These are phyloP conservation scores for Pholiota molesta DNA, from an alignment of 768 basidiomycete species.

Conservation along the genomic window DNA sequence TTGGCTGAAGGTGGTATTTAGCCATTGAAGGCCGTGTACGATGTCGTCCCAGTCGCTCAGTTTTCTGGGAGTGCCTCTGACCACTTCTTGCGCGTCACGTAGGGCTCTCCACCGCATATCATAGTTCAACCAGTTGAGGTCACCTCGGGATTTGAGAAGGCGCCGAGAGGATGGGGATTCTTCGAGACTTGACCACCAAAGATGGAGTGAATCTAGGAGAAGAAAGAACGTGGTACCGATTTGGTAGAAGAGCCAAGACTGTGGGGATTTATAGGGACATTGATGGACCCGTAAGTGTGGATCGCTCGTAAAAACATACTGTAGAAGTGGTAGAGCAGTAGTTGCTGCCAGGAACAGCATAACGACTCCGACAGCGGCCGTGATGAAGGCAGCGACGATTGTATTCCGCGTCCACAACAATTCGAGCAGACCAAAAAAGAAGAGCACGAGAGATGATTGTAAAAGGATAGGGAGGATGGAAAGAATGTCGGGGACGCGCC, in stretches of 20 bases:
- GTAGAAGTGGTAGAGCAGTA: conserved; percentile 29
- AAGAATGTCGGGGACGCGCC: conserved; percentile 30
- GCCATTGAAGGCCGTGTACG: conserved; percentile 30
- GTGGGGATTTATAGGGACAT: conserved; percentile 37
- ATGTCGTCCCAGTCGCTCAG: conserved; percentile 27
- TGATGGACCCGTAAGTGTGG: conserved; percentile 28
- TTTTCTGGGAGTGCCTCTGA: conserved; percentile 25
- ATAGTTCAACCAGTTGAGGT: conserved; percentile 32
- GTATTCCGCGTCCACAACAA: conserved; percentile 27
- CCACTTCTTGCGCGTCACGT: conserved; percentile 28
- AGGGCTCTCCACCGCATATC: conserved; percentile 34
- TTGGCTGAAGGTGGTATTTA: conserved; percentile 30
- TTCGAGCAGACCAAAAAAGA: conserved; percentile 29
- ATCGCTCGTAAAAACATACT: conserved; percentile 27
- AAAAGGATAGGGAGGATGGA: conserved; percentile 27
- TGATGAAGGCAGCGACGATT: conserved; percentile 22
- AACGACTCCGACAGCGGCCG: conserved; percentile 22
- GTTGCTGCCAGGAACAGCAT: conserved; percentile 28
- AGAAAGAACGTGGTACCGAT: conserved; percentile 24
- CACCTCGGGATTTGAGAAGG: conserved; percentile 26
- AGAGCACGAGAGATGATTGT: conserved; percentile 27
- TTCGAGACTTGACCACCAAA: conserved; percentile 25
- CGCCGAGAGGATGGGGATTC: conserved; percentile 28
- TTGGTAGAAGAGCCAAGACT: conserved; percentile 34
- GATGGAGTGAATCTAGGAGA: conserved; percentile 21